Evolutionary conservation across 2,329 filamentous ascomycete genomes (phyloP).

Genomic region (Trichoderma atrobrunneum): DNA sequence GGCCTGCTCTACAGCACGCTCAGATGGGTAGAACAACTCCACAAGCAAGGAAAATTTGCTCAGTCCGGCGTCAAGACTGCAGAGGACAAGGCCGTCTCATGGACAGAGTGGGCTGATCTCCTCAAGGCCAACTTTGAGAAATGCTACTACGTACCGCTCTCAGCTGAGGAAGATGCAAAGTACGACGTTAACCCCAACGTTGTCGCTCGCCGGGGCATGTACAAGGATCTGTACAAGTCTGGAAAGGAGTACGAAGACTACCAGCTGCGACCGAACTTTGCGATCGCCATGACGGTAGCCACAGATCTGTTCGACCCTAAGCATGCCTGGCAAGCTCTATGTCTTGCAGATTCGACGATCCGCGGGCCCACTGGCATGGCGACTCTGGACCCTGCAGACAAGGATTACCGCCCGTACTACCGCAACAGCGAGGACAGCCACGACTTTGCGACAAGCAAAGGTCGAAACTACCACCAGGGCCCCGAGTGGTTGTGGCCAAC

Average conservation of each 20-base stretch:
- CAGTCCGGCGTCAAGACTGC: slow-evolving; percentile 69
- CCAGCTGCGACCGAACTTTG: slow-evolving; percentile 89
- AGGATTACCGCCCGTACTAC: slow-evolving; percentile 94
- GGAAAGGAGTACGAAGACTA: slow-evolving; percentile 98
- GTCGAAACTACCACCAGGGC: slow-evolving; percentile 95
- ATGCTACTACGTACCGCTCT: slow-evolving; percentile 80
- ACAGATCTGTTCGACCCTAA: slow-evolving; percentile 78
- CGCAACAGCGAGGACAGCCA: slow-evolving; percentile 89
- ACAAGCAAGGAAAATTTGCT: slow-evolving; percentile 66
- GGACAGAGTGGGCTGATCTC: slow-evolving; percentile 73
- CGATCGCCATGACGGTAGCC: slow-evolving; percentile 92
- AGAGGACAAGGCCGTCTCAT: slow-evolving; percentile 61
- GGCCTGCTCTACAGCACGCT: slow-evolving; percentile 89
- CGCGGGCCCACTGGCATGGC: slow-evolving; percentile 92
- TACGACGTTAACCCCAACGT: slow-evolving; percentile 79
- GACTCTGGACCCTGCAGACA: slow-evolving; percentile 85
- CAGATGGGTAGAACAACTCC: slow-evolving; percentile 70
- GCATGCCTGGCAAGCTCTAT: slow-evolving; percentile 77
- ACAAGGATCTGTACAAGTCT: slow-evolving; percentile 94
- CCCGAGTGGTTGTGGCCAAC: slow-evolving; percentile 98
- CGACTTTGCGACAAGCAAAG: slow-evolving; percentile 89
- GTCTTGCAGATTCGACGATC: slow-evolving; percentile 73
- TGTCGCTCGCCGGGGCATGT: slow-evolving; percentile 89
- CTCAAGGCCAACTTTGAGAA: slow-evolving; percentile 87
- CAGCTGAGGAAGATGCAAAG: slow-evolving; percentile 65